Evolutionary conservation across 306 rosid genomes (phyloP).

Genomic region (Pyrus pyrifolia): DNA sequence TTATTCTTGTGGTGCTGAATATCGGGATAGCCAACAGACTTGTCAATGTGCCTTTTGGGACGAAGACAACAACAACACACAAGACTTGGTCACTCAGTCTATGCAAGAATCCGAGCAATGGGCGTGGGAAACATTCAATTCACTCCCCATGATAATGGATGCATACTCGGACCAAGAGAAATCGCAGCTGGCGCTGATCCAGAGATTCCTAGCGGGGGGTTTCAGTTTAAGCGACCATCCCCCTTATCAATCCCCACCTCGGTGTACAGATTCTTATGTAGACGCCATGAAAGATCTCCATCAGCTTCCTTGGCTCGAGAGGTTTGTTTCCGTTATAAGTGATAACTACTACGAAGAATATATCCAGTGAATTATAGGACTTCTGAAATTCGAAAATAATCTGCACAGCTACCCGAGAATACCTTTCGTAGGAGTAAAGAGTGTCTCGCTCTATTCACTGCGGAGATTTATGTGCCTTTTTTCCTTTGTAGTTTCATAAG

Average conservation of each 20-base stretch:
- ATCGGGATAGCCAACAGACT: constrained; percentile 54
- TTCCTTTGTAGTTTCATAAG: neutral
- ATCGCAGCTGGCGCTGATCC: constrained; percentile 76
- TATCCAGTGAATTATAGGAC: constrained; percentile 44
- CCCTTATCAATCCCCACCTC: constrained; percentile 85
- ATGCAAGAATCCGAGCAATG: constrained; percentile 96
- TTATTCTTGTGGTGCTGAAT: constrained; percentile 80
- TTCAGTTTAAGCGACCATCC: constrained; percentile 77
- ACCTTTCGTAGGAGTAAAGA: constrained; percentile 29
- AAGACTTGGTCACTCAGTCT: constrained; percentile 52
- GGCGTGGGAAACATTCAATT: constrained; percentile 93
- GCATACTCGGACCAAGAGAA: constrained; percentile 92
- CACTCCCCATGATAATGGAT: constrained; percentile 68
- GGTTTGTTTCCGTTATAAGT: constrained; percentile 86
- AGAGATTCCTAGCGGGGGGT: constrained; percentile 81
- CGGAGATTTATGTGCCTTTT: neutral
- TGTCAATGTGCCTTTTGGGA: constrained; percentile 89
- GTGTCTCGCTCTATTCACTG: constrained; percentile 40
- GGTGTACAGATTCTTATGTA: constrained; percentile 62
- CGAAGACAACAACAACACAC: constrained; percentile 39
- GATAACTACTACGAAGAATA: constrained; percentile 83
- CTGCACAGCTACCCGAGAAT: constrained; percentile 18
- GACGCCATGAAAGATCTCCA: constrained; percentile 91
- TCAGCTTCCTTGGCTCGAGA: constrained; percentile 97
- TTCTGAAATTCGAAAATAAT: constrained; percentile 27